Evolutionary conservation across 192 early-diverging fungal species (phyloP).

Genomic region (Coemansia javaensis): DNA sequence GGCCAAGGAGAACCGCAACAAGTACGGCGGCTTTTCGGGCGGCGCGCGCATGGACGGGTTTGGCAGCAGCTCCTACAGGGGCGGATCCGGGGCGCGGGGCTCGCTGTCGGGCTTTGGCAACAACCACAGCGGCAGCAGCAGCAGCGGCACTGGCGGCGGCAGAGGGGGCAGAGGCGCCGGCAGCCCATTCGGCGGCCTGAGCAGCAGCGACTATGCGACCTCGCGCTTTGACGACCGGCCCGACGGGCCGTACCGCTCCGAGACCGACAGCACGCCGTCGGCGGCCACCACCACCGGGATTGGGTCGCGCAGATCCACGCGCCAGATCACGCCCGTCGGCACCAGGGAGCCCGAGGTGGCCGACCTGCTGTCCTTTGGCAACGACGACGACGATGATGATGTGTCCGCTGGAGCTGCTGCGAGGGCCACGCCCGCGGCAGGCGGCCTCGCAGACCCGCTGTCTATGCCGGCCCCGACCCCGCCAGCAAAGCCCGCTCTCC

Average conservation of each 20-base stretch:
- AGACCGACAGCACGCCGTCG: slow-evolving; percentile 19
- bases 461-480: slow-evolving; percentile 1
- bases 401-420: slow-evolving; percentile 7
- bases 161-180: slow-evolving; percentile 23
- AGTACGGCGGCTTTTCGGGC: slow-evolving; percentile 76
- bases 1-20: slow-evolving; percentile 82
- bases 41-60: slow-evolving; percentile 51
- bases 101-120: slow-evolving; percentile 9
- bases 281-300: slow-evolving; percentile 12
- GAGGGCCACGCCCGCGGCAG: slow-evolving; percentile 9
- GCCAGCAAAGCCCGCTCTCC: slow-evolving; percentile 15
- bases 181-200: slow-evolving; percentile 35
- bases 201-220: slow-evolving; percentile 23
- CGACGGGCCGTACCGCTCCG: slow-evolving; percentile 35
- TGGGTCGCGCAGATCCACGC: slow-evolving; percentile 20
- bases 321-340: slow-evolving; percentile 19
- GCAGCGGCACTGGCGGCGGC: slow-evolving; percentile 36
- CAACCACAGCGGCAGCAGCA: slow-evolving; percentile 57
- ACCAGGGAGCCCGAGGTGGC: slow-evolving; percentile 31
- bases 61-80: slow-evolving; percentile 52
- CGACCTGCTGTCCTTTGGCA: slow-evolving; percentile 47
- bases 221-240: slow-evolving; percentile 27
- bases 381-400: slow-evolving; percentile 5
- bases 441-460: slow-evolving; percentile 7
- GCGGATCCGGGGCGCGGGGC: neutral